Conservation (phyloP, 192 early-diverging fungal genomes). For the Pilaira anomala region DNA sequence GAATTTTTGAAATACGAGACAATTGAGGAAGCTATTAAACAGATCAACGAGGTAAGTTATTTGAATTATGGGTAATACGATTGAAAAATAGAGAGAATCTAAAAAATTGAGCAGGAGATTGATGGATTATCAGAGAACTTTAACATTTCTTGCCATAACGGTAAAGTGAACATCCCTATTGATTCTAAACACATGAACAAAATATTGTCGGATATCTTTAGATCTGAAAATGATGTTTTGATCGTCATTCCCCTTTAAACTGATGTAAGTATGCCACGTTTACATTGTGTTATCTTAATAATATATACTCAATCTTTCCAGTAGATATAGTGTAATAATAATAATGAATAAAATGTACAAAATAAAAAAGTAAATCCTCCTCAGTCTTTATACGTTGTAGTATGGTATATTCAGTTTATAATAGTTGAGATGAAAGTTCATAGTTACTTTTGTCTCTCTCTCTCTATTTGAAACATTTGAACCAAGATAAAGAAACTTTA, state of each 20-base stretch:
- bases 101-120: conserved; percentile 57
- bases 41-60: conserved; percentile 42
- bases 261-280: background rate
- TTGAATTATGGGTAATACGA: background rate
- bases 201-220: conserved; percentile 49
- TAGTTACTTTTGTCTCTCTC: conserved; percentile 11
- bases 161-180: conserved; percentile 56
- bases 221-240: conserved; percentile 51
- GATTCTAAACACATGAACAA: conserved; percentile 56
- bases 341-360: background rate
- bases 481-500: conserved; percentile 14
- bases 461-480: conserved; percentile 4
- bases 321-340: no score
- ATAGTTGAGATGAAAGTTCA: conserved; percentile 6
- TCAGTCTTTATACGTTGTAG: background rate
- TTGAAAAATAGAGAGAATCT: no score
- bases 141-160: conserved; percentile 50
- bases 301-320: no score
- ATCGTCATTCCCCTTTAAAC: conserved; percentile 29
- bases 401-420: no score
- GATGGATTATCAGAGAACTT: conserved; percentile 52
- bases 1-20: conserved; percentile 52
- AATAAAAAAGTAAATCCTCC: background rate
- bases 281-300: no score
- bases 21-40: conserved; percentile 35